Conservation (phyloP, 2,329 filamentous ascomycete species). For the Penicillium sp. region DNA sequence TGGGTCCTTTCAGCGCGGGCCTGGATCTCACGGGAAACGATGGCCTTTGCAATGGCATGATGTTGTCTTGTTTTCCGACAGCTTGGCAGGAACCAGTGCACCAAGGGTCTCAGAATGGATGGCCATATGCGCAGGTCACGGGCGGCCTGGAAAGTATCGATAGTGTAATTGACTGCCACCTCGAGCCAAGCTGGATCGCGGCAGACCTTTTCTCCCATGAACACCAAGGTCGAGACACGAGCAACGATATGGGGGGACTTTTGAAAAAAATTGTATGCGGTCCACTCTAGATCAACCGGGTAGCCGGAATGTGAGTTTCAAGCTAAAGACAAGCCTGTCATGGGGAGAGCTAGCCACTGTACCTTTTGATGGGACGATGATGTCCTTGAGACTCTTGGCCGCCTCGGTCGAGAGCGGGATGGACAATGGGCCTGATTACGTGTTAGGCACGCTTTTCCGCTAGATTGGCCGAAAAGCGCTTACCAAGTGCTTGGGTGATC, state of each 20-base stretch:
- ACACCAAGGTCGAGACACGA: constrained; percentile 45
- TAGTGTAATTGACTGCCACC: constrained; percentile 22
- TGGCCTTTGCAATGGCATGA: constrained; percentile 31
- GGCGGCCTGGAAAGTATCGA: constrained; percentile 21
- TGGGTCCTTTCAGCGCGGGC: constrained; percentile 17
- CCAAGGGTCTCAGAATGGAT: constrained; percentile 36
- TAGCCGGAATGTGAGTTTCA: background rate
- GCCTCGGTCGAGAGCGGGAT: constrained; percentile 25
- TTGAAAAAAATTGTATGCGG: constrained; percentile 48
- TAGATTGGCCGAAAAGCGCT: background rate
- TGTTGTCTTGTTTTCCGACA: constrained; percentile 36
- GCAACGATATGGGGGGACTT: constrained; percentile 50
- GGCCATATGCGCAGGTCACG: constrained; percentile 42
- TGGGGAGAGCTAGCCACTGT: constrained; percentile 1
- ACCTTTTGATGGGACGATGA: constrained; percentile 22
- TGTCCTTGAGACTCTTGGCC: constrained; percentile 18
- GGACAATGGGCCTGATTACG: constrained; percentile 18
- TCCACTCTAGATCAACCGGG: constrained; percentile 43
- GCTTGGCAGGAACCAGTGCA: constrained; percentile 42
- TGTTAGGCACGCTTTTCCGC: background rate
- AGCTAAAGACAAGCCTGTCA: background rate
- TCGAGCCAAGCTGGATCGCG: constrained; percentile 22
- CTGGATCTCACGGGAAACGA: constrained; percentile 28
- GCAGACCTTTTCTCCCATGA: constrained; percentile 19
- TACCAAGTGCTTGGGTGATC: constrained; percentile 28